phyloP scores from a whole-genome alignment of 192 early-diverging fungal genomes.

The Backusella tuberculispora region DNA sequence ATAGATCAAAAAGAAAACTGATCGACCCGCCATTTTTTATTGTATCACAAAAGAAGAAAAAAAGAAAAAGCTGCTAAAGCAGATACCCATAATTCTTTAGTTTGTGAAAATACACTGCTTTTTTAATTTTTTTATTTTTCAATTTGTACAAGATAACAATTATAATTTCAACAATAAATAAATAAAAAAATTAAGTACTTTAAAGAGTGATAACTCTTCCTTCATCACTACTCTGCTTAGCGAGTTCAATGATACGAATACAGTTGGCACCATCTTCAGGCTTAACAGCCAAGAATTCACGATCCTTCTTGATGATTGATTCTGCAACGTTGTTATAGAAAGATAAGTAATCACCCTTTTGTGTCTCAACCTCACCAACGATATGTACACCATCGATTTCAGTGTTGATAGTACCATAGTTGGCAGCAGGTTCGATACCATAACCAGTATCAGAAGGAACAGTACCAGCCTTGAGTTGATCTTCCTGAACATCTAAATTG shows the following conservation, averaged over 20 bases:
- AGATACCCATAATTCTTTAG: neutral
- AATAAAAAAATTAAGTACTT: slow-evolving; percentile 1
- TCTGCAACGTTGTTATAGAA: slow-evolving; percentile 71
- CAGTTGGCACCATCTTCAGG: slow-evolving; percentile 68
- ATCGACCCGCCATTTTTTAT: neutral
- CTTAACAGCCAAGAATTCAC: slow-evolving; percentile 52
- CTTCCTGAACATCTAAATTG: slow-evolving; percentile 75
- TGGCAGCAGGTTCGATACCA: slow-evolving; percentile 56
- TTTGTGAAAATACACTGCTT: too few species aligned
- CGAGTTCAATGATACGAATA: slow-evolving; percentile 71
- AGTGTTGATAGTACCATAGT: slow-evolving; percentile 57
- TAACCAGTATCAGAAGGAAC: slow-evolving; percentile 52
- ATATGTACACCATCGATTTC: slow-evolving; percentile 53
- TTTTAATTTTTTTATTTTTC: slow-evolving; percentile 1
- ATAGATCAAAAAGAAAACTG: neutral
- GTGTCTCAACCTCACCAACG: slow-evolving; percentile 59
- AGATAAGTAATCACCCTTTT: slow-evolving; percentile 58
- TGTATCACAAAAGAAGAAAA: neutral
- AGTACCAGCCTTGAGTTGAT: slow-evolving; percentile 69
- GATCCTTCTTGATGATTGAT: slow-evolving; percentile 53
- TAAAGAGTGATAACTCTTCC: slow-evolving; percentile 52
- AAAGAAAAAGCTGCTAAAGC: neutral
- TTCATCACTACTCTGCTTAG: slow-evolving; percentile 63
- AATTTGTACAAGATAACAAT: neutral
- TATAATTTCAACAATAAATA: neutral